phyloP scores from a whole-genome alignment of 108 stramenopile genomes.

The Cyclotella distinguenda region DNA sequence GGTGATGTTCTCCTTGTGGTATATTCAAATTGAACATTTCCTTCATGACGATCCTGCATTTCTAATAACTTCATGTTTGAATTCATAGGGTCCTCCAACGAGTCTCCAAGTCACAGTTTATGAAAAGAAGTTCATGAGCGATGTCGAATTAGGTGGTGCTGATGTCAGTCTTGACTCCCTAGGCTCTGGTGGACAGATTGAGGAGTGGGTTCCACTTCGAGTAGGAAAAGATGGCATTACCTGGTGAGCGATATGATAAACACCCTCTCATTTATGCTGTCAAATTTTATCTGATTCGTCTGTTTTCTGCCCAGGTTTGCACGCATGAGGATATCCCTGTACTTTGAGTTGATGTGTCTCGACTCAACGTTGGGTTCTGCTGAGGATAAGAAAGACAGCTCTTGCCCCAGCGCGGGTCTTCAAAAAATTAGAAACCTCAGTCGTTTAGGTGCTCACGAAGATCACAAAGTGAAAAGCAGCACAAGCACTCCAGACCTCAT shows the following conservation, averaged over 20 bases:
- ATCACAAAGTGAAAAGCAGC: slow-evolving; percentile 40
- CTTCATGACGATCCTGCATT: neutral
- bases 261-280: neutral
- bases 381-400: slow-evolving; percentile 24
- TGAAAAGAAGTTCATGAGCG: slow-evolving; percentile 90
- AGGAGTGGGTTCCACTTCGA: slow-evolving; percentile 88
- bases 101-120: slow-evolving; percentile 82
- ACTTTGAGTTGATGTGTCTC: slow-evolving; percentile 85
- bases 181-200: slow-evolving; percentile 75
- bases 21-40: too few relatives aligned
- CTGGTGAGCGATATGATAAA: slow-evolving; percentile 48
- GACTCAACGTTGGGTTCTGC: slow-evolving; percentile 33
- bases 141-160: slow-evolving; percentile 70
- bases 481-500: slow-evolving; percentile 42
- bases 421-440: slow-evolving; percentile 70
- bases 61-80: neutral
- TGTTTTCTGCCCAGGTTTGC: slow-evolving; percentile 52
- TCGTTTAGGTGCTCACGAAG: slow-evolving; percentile 66
- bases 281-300: neutral
- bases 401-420: slow-evolving; percentile 70
- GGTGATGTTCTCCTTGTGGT: too few relatives aligned
- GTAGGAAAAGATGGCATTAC: slow-evolving; percentile 72
- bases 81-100: slow-evolving; percentile 66
- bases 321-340: slow-evolving; percentile 75
- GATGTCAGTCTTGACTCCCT: slow-evolving; percentile 78